phyloP scores from a whole-genome alignment of 768 basidiomycete genomes.

The Mycena albidolilacea region DNA sequence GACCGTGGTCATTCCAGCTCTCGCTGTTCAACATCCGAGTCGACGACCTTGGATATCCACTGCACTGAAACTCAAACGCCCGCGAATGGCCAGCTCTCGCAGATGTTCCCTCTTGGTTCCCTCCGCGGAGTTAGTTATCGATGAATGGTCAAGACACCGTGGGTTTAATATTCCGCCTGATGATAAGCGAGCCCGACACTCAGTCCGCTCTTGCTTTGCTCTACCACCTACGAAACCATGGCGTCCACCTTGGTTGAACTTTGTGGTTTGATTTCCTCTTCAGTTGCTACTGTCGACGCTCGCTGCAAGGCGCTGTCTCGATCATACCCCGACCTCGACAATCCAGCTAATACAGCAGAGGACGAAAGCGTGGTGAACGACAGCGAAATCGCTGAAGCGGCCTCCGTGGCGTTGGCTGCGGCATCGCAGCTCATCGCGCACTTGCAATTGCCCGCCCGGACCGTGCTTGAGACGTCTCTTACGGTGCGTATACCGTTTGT shows the following conservation, averaged over 20 bases:
- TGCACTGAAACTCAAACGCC: no score
- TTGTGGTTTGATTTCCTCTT: slow-evolving; percentile 20
- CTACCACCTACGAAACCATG: slow-evolving; percentile 13
- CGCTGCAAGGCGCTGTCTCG: slow-evolving; percentile 25
- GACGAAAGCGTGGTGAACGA: slow-evolving; percentile 36
- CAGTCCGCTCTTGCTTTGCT: background rate
- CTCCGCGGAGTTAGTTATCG: no score
- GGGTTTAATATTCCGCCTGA: no score
- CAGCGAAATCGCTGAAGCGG: slow-evolving; percentile 35
- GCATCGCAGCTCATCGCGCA: slow-evolving; percentile 45
- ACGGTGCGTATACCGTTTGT: background rate
- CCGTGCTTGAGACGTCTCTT: slow-evolving; percentile 24
- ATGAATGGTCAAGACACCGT: no score
- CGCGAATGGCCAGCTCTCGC: no score
- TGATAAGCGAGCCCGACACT: background rate
- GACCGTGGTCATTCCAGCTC: no score
- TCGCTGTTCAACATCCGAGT: no score
- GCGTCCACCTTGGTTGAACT: slow-evolving; percentile 28
- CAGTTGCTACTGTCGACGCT: slow-evolving; percentile 14
- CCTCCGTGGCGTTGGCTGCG: slow-evolving; percentile 40
- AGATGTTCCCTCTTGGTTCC: no score
- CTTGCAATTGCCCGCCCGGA: slow-evolving; percentile 33
- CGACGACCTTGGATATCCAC: no score
- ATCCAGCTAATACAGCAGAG: slow-evolving; percentile 32
- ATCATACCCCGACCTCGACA: slow-evolving; percentile 41